Percentiles rank a stretch among this genome's conserved stretches.
These are phyloP conservation scores for Candida patagonica DNA, from an alignment of 805 yeast genomes.

Conservation along the genomic window DNA sequence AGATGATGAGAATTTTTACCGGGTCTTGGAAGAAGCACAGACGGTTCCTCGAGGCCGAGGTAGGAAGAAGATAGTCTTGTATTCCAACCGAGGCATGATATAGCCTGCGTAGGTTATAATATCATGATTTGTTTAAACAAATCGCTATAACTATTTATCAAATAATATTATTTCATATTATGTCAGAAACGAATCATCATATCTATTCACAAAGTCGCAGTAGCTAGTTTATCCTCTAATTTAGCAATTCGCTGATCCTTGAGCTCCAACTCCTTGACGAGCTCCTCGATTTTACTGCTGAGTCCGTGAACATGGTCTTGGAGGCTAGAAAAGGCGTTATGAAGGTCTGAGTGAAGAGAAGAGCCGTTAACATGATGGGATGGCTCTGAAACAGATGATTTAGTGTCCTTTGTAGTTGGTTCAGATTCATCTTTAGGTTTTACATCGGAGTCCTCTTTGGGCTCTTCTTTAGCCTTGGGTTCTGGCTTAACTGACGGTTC, in stretches of 20 bases:
- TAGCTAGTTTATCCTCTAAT: constrained; percentile 17
- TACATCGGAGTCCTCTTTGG: not conserved
- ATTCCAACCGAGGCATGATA: constrained; percentile 12
- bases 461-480: not conserved
- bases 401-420: not conserved
- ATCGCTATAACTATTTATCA: too few relatives aligned
- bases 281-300: constrained; percentile 15
- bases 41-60: constrained; percentile 15
- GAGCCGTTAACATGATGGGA: constrained; percentile 1
- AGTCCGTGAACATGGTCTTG: constrained; percentile 14
- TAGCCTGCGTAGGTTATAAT: constrained; percentile 2
- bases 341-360: constrained; percentile 3
- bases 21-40: constrained; percentile 13
- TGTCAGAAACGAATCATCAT: not conserved
- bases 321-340: constrained; percentile 13
- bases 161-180: too few relatives aligned
- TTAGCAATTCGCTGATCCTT: constrained; percentile 16
- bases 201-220: constrained; percentile 1
- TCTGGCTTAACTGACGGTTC: not conserved
- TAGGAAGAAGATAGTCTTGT: constrained; percentile 23
- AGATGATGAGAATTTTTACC: constrained; percentile 11
- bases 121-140: constrained; percentile 2
- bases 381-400: not conserved
- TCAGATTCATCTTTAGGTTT: constrained; percentile 1
- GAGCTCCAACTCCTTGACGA: constrained; percentile 16